These are phyloP conservation scores for Picea sitchensis DNA, from an alignment of 75 land plant genomes.

Conservation along the genomic window DNA sequence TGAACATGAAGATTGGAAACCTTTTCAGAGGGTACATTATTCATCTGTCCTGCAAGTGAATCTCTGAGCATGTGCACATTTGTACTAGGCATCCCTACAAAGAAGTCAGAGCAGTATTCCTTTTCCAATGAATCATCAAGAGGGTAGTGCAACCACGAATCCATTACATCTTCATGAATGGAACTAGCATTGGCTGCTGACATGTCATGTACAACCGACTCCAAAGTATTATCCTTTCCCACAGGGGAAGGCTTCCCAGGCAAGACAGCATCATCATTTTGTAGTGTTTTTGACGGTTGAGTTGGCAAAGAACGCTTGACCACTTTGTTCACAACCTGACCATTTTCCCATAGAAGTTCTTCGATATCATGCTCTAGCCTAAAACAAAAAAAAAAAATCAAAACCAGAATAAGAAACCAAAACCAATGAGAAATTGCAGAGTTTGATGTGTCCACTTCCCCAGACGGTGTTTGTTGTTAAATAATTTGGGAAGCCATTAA, in stretches of 20 bases:
- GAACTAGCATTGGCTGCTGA: constrained; percentile 14
- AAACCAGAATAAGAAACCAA: not conserved
- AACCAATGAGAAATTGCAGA: constrained; percentile 1
- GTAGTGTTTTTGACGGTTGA: constrained; percentile 11
- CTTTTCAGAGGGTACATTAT: constrained; percentile 10
- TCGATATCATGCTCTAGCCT: constrained; percentile 46
- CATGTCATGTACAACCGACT: not conserved
- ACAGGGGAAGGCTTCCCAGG: constrained; percentile 13
- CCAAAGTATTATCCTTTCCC: constrained; percentile 8
- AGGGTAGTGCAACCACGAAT: constrained; percentile 61
- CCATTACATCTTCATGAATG: constrained; percentile 45
- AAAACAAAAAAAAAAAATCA: constrained; percentile 9
- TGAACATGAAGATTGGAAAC: not conserved
- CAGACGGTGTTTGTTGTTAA: not conserved
- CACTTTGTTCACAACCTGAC: constrained; percentile 36
- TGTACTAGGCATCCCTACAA: constrained; percentile 24
- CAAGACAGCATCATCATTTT: constrained; percentile 15
- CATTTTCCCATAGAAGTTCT: constrained; percentile 55
- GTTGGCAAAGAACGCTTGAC: constrained; percentile 25
- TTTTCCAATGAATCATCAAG: constrained; percentile 55
- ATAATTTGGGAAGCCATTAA: not conserved
- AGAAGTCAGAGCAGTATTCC: constrained; percentile 44
- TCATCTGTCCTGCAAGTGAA: not conserved
- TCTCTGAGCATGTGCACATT: constrained; percentile 5
- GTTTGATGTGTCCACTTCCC: not conserved